These are phyloP conservation scores for Aeminium ludgeri DNA, from an alignment of 495 filamentous ascomycete species.

Conservation along the genomic window DNA sequence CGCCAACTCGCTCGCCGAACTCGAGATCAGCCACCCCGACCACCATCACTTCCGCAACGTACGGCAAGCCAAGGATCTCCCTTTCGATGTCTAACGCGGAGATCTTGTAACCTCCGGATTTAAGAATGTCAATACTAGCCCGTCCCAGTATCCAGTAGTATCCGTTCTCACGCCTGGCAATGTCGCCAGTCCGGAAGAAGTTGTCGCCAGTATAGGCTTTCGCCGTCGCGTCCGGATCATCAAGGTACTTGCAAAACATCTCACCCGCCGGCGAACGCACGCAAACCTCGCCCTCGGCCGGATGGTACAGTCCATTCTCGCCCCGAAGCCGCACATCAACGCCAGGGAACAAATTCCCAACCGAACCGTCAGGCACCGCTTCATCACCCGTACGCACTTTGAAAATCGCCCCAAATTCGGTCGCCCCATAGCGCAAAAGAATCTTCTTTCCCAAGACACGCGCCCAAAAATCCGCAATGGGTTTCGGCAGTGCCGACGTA, in stretches of 20 bases:
- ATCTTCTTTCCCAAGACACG: conserved; percentile 27
- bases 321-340: conserved; percentile 19
- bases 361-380: conserved; percentile 28
- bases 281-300: conserved; percentile 27
- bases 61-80: conserved; percentile 26
- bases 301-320: conserved; percentile 1
- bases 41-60: conserved; percentile 30
- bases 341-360: conserved; percentile 26
- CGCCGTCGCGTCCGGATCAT: conserved; percentile 25
- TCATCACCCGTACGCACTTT: conserved; percentile 26
- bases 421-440: conserved; percentile 31
- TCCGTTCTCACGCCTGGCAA: conserved; percentile 26
- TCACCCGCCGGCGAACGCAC: conserved; percentile 27
- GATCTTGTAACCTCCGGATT: conserved; percentile 32
- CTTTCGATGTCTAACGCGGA: conserved; percentile 31
- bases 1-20: conserved; percentile 36
- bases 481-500: conserved; percentile 30
- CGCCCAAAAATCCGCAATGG: conserved; percentile 33
- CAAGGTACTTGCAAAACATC: conserved; percentile 33
- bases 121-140: conserved; percentile 31
- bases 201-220: conserved; percentile 28
- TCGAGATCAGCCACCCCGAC: conserved; percentile 31
- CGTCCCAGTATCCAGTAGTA: conserved; percentile 35
- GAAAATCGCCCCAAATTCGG: conserved; percentile 33
- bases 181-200: conserved; percentile 34